A percentile compares a stretch with the other conserved stretches of the same genome.
Conservation (phyloP, 768 basidiomycete genomes). For the Boletellus emodensis region DNA sequence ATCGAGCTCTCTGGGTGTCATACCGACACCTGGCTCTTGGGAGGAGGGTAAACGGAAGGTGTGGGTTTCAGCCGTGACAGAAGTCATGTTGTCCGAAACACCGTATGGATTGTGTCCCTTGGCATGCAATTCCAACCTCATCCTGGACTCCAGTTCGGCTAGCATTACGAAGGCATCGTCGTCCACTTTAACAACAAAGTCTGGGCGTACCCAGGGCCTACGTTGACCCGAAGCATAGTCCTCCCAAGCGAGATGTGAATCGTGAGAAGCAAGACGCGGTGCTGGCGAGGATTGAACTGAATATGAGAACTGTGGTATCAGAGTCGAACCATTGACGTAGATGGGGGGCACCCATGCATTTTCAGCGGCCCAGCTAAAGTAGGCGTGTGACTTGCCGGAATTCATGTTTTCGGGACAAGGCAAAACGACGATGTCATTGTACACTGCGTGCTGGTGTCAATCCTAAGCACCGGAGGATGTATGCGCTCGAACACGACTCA, state of each 20-base stretch:
- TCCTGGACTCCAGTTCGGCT: conserved; percentile 86
- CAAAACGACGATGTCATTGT: conserved; percentile 81
- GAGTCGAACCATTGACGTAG: conserved; percentile 45
- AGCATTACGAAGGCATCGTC: conserved; percentile 96
- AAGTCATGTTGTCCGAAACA: conserved; percentile 8
- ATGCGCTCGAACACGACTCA: conserved; percentile 37
- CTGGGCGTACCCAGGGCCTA: conserved; percentile 76
- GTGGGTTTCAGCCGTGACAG: not conserved
- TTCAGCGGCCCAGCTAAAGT: conserved; percentile 89
- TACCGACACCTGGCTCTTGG: not conserved
- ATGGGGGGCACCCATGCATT: conserved; percentile 89
- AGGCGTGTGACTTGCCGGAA: conserved; percentile 85
- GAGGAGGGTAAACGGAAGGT: not conserved
- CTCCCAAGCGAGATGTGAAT: conserved; percentile 55
- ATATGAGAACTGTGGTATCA: conserved; percentile 57
- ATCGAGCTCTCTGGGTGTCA: conserved; percentile 7
- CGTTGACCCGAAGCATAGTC: conserved; percentile 43
- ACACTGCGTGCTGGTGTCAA: conserved; percentile 45
- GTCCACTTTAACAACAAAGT: conserved; percentile 91
- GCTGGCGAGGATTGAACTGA: conserved; percentile 52
- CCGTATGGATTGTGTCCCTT: conserved; percentile 29
- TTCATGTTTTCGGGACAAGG: conserved; percentile 95
- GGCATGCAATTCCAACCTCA: conserved; percentile 70
- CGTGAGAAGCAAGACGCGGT: conserved; percentile 66
- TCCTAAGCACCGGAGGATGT: not conserved